These are phyloP conservation scores for Aspergillus pseudoterreus DNA, from an alignment of 2,329 filamentous ascomycete genomes.

Conservation along the genomic window DNA sequence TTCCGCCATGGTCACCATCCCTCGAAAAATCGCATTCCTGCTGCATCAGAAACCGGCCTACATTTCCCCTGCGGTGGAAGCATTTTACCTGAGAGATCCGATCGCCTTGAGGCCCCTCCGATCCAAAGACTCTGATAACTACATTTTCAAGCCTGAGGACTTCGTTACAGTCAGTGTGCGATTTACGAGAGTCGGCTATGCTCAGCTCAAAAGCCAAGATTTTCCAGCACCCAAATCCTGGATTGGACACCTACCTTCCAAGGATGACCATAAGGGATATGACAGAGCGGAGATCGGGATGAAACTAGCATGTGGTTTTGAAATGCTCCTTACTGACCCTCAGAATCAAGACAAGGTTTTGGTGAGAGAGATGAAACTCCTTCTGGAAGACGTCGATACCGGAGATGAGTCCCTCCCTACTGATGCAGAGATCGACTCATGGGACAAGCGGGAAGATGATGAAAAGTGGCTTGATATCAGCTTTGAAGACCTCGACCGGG, in stretches of 20 bases:
- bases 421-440: constrained; percentile 67
- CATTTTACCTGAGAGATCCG: constrained; percentile 87
- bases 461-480: constrained; percentile 92
- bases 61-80: constrained; percentile 79
- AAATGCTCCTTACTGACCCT: constrained; percentile 72
- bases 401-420: constrained; percentile 70
- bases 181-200: constrained; percentile 87
- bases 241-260: constrained; percentile 41
- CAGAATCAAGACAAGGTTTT: constrained; percentile 64
- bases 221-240: constrained; percentile 64
- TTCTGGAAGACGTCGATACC: constrained; percentile 70
- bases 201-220: constrained; percentile 81
- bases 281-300: constrained; percentile 66
- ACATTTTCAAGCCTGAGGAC: constrained; percentile 71
- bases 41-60: constrained; percentile 71
- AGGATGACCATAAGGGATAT: constrained; percentile 44
- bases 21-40: constrained; percentile 75
- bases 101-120: constrained; percentile 67
- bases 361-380: constrained; percentile 70
- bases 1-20: constrained; percentile 67
- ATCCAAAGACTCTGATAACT: constrained; percentile 48
- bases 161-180: constrained; percentile 73
- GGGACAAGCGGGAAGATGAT: constrained; percentile 71
- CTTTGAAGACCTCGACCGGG: constrained; percentile 81
- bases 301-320: constrained; percentile 86